These are phyloP conservation scores for Scheffersomyces coipomensis DNA, from an alignment of 805 yeast species.

Conservation along the genomic window DNA sequence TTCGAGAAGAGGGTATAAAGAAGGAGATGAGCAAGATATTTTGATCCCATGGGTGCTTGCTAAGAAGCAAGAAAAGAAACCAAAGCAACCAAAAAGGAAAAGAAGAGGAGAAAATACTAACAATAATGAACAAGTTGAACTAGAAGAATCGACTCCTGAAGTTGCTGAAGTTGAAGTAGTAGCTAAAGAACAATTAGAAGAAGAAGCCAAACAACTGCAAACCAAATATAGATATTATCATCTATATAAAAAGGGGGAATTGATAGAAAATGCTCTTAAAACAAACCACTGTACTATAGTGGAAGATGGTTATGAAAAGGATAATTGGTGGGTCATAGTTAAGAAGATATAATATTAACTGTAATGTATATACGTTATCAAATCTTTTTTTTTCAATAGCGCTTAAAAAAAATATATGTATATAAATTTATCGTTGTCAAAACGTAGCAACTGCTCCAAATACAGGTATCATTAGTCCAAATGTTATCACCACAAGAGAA, in stretches of 20 bases:
- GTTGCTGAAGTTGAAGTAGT: slow-evolving; percentile 3
- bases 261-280: slow-evolving; percentile 60
- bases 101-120: slow-evolving; percentile 16
- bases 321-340: slow-evolving; percentile 79
- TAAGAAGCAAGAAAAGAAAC: slow-evolving; percentile 39
- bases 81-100: slow-evolving; percentile 12
- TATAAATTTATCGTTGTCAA: neutral
- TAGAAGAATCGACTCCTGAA: slow-evolving; percentile 14
- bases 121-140: slow-evolving; percentile 13
- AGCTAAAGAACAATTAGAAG: slow-evolving; percentile 8
- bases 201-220: slow-evolving; percentile 20
- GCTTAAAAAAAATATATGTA: neutral
- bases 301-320: slow-evolving; percentile 82
- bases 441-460: no score
- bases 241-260: slow-evolving; percentile 79
- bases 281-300: slow-evolving; percentile 72
- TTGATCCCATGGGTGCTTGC: slow-evolving; percentile 93
- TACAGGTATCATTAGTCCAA: no score
- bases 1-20: slow-evolving; percentile 87
- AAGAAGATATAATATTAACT: slow-evolving; percentile 10
- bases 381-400: no score
- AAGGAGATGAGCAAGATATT: slow-evolving; percentile 90
- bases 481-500: slow-evolving; percentile 34
- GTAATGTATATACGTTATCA: neutral
- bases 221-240: slow-evolving; percentile 88